Base-by-base conservation (phyloP, 352 stramenopile species). In the Phytophthora ramorum region DNA sequence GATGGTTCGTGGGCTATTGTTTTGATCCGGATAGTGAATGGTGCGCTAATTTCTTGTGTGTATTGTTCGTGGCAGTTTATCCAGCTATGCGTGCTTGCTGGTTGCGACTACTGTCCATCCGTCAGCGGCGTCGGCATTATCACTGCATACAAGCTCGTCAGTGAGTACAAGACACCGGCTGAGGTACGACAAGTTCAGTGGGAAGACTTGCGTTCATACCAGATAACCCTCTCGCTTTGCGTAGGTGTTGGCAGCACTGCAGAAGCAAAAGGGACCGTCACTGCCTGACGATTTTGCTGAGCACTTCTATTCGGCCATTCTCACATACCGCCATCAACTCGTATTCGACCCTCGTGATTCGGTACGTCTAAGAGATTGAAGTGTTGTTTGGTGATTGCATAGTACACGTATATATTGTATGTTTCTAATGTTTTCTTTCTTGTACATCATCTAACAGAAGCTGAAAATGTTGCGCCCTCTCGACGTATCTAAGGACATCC, bases 291-390 rank as follows among this genome's bases (percentile, higher is more conserved):
- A 79, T 28, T 96, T 81, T 52, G 49, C 40, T 4, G 51, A 79
- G 30, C 64, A 73, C 1, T 94, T 89, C 40, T 90, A 81, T 44
- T 60, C 69, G 6, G 85, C 91, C 3, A 79, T 96, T 44, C 66
- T 96, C 32, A 97, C 91, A 0, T 97, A 96, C 66, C 85, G 85
- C 1, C 90, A 97, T 50, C 91, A 97, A 22, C 81, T 96, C 10
- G 86, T 97, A 3, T 97, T 90, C 56, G 86, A 96, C 66, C 89
- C 89, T 30, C 72, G 77, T n/a, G 71, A 89, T 56, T 54, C 84
- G 47, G 87, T 92, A 48, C 37, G 67, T 57, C 17, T 13, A 19
- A 46, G 40, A n/a, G 34, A 2, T 24, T 1, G 14, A 19, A 28
- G 7, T 3, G 26, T 32, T 32, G 26, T 32, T 44, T n/a, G 13